Evolutionary conservation across 140 eudicot genomes (phyloP).

Genomic region (Bidens hawaiensis): DNA sequence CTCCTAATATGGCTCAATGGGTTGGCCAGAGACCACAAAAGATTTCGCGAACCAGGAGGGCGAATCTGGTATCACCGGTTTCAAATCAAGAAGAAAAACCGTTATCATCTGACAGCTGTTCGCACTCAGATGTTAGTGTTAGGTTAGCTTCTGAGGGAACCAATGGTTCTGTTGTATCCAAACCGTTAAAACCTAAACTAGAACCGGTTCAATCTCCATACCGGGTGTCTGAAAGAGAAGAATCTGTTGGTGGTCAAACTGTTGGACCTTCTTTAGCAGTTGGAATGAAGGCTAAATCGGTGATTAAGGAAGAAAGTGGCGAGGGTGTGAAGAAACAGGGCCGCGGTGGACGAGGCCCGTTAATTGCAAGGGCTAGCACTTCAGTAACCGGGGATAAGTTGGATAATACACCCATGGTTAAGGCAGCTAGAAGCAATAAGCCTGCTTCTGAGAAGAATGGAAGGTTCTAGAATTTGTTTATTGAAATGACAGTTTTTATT

Average conservation of each 20-base stretch:
- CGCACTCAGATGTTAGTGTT: conserved; percentile 64
- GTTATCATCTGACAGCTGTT: conserved; percentile 63
- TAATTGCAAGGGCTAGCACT: conserved; percentile 54
- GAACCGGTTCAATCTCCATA: conserved; percentile 68
- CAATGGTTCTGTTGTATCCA: conserved; percentile 40
- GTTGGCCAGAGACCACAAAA: conserved; percentile 93
- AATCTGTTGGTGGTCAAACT: conserved; percentile 60
- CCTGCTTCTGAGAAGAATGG: conserved; percentile 76
- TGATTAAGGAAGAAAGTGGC: conserved; percentile 47
- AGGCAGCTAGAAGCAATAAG: conserved; percentile 54
- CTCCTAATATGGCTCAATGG: conserved; percentile 91
- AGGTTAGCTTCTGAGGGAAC: conserved; percentile 38
- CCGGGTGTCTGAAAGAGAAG: conserved; percentile 82
- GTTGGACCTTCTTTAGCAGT: conserved; percentile 36
- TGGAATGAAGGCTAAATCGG: conserved; percentile 53
- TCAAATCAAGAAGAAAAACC: conserved; percentile 66
- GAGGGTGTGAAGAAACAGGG: conserved; percentile 82
- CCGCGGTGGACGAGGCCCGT: conserved; percentile 76
- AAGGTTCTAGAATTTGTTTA: conserved; percentile 46
- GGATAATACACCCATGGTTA: conserved; percentile 42
- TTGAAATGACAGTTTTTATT: background rate
- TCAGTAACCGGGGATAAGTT: conserved; percentile 54
- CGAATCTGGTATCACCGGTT: conserved; percentile 76
- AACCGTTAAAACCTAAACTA: conserved; percentile 45
- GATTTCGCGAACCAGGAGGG: conserved; percentile 77